Base-by-base conservation (phyloP, 306 rosid species). In the Vachellia collinsii region DNA sequence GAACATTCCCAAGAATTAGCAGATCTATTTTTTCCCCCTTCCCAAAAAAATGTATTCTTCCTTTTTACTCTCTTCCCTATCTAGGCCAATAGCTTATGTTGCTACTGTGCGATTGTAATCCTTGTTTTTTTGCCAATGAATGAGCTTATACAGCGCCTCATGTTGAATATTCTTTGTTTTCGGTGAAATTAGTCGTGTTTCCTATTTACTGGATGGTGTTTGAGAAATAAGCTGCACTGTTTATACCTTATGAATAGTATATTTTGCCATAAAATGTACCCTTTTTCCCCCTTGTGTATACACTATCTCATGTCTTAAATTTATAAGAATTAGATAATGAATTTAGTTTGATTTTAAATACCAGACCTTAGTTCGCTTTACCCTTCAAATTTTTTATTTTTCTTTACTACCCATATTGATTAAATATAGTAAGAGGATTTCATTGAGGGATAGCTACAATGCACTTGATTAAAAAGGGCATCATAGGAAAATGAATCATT, bases 1-100 rank as follows among this genome's bases (percentile, higher is more conserved):
- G 80, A 95, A 95, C 91, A 95, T 95, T 79, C 98, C 99, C 1
- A 95, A 93, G 78, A 93, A 76, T 64, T 95, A 88, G 80, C 61
- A n/a, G 14, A 20, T 12, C 0, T 1, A 66, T 64, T 62, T 23
- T 12, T 25, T 61, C 29, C 17, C 73, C 1, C 13, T n/a, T 6
- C 16, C 34, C 34, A 29, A 29, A 29, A 29, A 29, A 69, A 50
- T 59, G 65, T 64, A 69, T 70, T 59, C 73, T 25, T 23, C 12
- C 11, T 5, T 5, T 22, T 8, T 25, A 7, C 6, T 6, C 22
- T 23, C 53, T 16, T 22, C 14, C 13, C 41, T 7, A 50, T 5
- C 51, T 20, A 68, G 46, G 51, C 47, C 47, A 47, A 42, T 44
- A 70, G 39, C 50, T 11, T 56, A 68, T 42, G 74, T 70, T 22